These are phyloP conservation scores for Trichoderma afroharzianum DNA, from an alignment of 2,329 filamentous ascomycete genomes.

Conservation along the genomic window DNA sequence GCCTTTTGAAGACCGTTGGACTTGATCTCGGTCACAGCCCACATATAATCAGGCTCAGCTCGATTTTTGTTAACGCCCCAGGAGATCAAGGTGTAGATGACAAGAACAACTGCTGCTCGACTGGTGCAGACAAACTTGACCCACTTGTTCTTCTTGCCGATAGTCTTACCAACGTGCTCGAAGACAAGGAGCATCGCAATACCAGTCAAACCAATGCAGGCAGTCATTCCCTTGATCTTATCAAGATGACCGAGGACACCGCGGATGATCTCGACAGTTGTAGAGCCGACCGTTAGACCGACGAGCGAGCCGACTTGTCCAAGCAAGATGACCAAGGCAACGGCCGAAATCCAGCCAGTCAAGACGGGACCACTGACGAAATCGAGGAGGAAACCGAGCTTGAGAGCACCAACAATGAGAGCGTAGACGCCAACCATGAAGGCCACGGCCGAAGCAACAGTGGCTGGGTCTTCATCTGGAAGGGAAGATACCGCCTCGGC, in stretches of 20 bases:
- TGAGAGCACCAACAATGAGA: slow-evolving; percentile 56
- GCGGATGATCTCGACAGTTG: slow-evolving; percentile 55
- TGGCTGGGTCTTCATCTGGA: slow-evolving; percentile 47
- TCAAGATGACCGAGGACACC: slow-evolving; percentile 56
- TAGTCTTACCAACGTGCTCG: slow-evolving; percentile 55
- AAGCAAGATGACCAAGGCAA: slow-evolving; percentile 62
- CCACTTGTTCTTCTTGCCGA: slow-evolving; percentile 54
- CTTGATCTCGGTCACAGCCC: slow-evolving; percentile 55
- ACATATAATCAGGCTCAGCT: slow-evolving; percentile 45
- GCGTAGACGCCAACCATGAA: slow-evolving; percentile 61
- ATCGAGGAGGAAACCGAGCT: slow-evolving; percentile 62
- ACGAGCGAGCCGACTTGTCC: slow-evolving; percentile 62
- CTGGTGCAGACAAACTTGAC: slow-evolving; percentile 59
- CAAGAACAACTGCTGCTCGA: slow-evolving; percentile 56
- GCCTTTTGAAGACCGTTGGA: slow-evolving; percentile 53
- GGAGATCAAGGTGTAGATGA: slow-evolving; percentile 61
- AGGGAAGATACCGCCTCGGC: slow-evolving; percentile 57
- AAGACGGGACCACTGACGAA: slow-evolving; percentile 64
- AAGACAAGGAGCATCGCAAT: slow-evolving; percentile 55
- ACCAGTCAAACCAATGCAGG: slow-evolving; percentile 55
- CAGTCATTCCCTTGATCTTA: slow-evolving; percentile 54
- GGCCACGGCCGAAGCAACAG: slow-evolving; percentile 58
- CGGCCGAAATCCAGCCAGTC: slow-evolving; percentile 63
- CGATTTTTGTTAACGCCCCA: slow-evolving; percentile 57
- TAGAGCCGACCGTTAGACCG: slow-evolving; percentile 50